Percentiles rank a stretch among this genome's conserved stretches.
These are phyloP conservation scores for Alnus glutinosa DNA, from an alignment of 306 rosid species.

Conservation along the genomic window DNA sequence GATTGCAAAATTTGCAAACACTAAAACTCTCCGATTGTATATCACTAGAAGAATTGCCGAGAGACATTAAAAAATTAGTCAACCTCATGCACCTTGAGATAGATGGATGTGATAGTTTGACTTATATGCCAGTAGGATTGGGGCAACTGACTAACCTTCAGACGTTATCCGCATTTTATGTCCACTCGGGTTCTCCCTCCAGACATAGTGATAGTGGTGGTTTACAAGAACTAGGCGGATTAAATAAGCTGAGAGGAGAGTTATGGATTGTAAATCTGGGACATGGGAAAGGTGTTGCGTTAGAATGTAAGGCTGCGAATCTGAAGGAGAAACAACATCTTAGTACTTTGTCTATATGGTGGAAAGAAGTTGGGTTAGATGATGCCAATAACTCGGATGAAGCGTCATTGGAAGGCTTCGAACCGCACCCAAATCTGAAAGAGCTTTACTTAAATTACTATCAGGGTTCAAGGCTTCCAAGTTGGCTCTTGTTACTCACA, in stretches of 20 bases:
- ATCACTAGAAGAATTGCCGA: slow-evolving; percentile 9
- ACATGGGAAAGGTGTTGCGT: not conserved
- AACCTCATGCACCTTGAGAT: slow-evolving; percentile 23
- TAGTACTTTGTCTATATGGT: not conserved
- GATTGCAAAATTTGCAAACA: not conserved
- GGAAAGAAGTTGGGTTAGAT: not conserved
- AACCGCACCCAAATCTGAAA: not conserved
- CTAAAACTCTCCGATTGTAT: not conserved
- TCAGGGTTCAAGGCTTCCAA: not conserved
- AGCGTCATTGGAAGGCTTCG: not conserved
- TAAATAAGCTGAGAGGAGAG: not conserved
- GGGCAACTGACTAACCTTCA: not conserved
- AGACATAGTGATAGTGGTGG: not conserved
- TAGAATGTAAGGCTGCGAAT: accelerated
- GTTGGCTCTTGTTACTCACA: not conserved
- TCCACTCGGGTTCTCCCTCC: not conserved
- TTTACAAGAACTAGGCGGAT: not conserved
- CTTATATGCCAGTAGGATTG: slow-evolving; percentile 13
- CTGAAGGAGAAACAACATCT: not conserved
- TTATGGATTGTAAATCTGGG: slow-evolving; percentile 11
- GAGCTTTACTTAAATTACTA: not conserved
- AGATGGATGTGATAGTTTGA: not conserved
- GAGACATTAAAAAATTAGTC: not conserved
- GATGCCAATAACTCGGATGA: not conserved
- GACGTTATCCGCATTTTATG: slow-evolving; percentile 19